Evolutionary conservation across 192 early-diverging fungal genomes (phyloP), one percentile per base, ranked within the genome.

Genomic region (Rhizophlyctis rosea): DNA sequence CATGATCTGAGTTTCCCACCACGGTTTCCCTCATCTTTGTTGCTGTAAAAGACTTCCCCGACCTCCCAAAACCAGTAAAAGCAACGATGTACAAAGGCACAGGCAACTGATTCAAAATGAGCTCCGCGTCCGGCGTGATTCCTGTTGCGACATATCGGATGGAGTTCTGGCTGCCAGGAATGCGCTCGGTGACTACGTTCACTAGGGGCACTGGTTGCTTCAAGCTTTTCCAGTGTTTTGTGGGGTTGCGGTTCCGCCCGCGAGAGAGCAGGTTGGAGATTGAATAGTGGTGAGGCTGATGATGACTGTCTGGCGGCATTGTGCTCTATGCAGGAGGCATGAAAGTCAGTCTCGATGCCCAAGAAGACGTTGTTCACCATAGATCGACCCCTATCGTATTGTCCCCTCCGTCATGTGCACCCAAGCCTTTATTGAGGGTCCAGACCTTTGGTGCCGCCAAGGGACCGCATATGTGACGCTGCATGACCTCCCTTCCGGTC

Each of bases 61-160:
- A 66, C 53, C 75, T 69, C 3, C 80, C 80, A 63, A 76, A 78
- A 2, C 80, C 80, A 28, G 74, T 70, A 61, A 81, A 81, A 16
- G 76, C 80, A 33, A 67, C 68, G 52, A 81, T 71, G 62, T 73
- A 71, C 11, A 81, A 50, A 9, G 80, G 80, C 9, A 62, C 65
- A 1, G 70, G 63, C 5, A 81, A 66, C 48, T 77, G 65, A 9
- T 64, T 59, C 21, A 81, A 65, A 4, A 81, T 52, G 29, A 39
- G 27, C 53, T 68, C 74, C 9, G 80, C 80, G 51, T 81, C 74
- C n/a, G 63, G 47, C 0, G 76, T 65, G 52, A 81, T 76, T 36
- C 80, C 80, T 2, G 76, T 67, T 2, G 80, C 70, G 29, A 75
- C 69, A 52, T 81, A 73, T 18, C 67, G 54, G 59, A 73, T 75